Conservation (phyloP, 306 rosid genomes). For the Dryas alaskensis region DNA sequence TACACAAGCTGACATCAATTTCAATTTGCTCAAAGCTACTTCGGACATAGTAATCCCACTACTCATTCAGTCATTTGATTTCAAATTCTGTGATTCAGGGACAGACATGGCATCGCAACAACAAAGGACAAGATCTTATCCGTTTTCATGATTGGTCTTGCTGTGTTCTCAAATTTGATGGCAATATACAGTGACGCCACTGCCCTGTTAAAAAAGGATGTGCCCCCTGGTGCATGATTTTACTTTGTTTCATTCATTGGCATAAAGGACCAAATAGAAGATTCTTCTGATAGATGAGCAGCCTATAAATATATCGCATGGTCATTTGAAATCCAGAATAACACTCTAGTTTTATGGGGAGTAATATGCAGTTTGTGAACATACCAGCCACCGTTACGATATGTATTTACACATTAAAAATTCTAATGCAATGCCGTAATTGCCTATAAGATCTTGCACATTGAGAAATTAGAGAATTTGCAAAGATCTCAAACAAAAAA, state of each 20-base stretch:
- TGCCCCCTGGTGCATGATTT: slow-evolving; percentile 24
- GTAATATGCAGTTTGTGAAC: not conserved
- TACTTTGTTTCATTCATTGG: not conserved
- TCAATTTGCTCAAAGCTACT: not conserved
- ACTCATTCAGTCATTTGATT: not conserved
- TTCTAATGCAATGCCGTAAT: not conserved
- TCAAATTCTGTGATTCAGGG: slow-evolving; percentile 26
- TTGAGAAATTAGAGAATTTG: no score
- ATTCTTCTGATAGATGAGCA: not conserved
- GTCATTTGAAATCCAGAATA: not conserved
- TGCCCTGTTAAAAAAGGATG: slow-evolving; percentile 31
- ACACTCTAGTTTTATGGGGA: not conserved
- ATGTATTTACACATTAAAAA: not conserved
- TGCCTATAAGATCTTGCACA: not conserved
- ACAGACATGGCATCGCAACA: slow-evolving; percentile 28
- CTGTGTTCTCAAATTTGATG: slow-evolving; percentile 44
- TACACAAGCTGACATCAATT: not conserved
- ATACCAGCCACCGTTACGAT: not conserved
- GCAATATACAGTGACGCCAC: slow-evolving; percentile 55
- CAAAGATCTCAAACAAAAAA: not conserved
- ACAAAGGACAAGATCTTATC: slow-evolving; percentile 26
- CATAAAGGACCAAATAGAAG: not conserved
- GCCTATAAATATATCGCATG: not conserved
- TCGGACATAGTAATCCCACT: not conserved
- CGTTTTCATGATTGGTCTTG: slow-evolving; percentile 34